Evolutionary conservation across 371 early-diverging fungal species (phyloP).

Genomic region (Astathelohania contejeani): DNA sequence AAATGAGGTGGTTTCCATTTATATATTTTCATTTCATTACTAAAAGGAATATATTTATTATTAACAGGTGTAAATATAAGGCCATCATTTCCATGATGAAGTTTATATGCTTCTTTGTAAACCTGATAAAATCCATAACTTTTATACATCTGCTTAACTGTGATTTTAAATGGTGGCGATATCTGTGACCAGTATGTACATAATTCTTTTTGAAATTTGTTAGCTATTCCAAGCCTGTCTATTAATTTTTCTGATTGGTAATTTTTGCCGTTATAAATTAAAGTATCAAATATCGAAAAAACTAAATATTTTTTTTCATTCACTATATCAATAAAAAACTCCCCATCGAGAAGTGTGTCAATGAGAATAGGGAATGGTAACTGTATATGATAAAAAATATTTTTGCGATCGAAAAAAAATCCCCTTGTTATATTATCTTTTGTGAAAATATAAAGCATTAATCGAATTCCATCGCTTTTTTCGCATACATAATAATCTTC

Average conservation of each 20-base stretch:
- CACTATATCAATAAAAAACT: constrained; percentile 31
- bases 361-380: constrained; percentile 1
- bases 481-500: constrained; percentile 52
- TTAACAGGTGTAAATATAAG: constrained; percentile 50
- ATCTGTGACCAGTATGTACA: constrained; percentile 3
- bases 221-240: constrained; percentile 37
- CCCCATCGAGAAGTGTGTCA: constrained; percentile 47
- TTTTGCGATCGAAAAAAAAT: constrained; percentile 49
- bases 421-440: constrained; percentile 7
- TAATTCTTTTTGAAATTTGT: constrained; percentile 21
- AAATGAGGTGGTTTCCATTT: constrained; percentile 52
- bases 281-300: constrained; percentile 44
- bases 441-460: constrained; percentile 17
- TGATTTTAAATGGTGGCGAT: constrained; percentile 6
- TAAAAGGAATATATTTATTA: constrained; percentile 26
- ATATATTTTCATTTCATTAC: constrained; percentile 23
- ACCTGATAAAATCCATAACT: constrained; percentile 46
- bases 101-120: constrained; percentile 4
- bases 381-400: constrained; percentile 24
- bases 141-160: constrained; percentile 47
- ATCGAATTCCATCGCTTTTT: constrained; percentile 51
- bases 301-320: constrained; percentile 13
- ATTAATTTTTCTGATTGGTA: constrained; percentile 15
- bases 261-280: constrained; percentile 32
- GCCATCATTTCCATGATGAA: constrained; percentile 51